phyloP scores from a whole-genome alignment of 768 basidiomycete genomes.

The Boletus subparvulus region DNA sequence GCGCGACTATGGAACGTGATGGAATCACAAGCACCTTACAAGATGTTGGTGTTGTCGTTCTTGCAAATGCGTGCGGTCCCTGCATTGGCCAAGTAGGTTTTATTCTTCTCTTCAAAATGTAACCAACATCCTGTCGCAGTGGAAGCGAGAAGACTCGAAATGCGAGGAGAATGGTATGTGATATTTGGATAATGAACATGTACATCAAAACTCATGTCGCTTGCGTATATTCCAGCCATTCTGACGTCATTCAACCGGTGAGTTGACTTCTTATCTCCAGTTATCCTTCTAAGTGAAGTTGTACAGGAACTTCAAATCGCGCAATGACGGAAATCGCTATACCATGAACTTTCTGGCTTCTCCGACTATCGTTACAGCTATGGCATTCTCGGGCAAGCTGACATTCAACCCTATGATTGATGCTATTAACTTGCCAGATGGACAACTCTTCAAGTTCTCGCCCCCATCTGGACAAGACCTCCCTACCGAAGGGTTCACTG shows the following conservation, averaged over 20 bases:
- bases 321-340: constrained; percentile 91
- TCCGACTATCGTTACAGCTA: constrained; percentile 94
- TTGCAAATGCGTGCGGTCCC: constrained; percentile 98
- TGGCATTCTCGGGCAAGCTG: constrained; percentile 92
- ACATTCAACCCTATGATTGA: constrained; percentile 94
- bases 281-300: background rate
- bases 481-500: constrained; percentile 77
- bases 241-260: constrained; percentile 95
- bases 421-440: constrained; percentile 61
- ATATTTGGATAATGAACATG: background rate
- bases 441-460: constrained; percentile 77
- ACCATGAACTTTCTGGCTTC: constrained; percentile 99
- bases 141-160: constrained; percentile 89
- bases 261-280: constrained; percentile 26
- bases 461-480: constrained; percentile 85
- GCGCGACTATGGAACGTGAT: constrained; percentile 97
- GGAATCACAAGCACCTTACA: constrained; percentile 77
- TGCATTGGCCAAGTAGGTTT: constrained; percentile 87
- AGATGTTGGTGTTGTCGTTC: constrained; percentile 88
- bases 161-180: constrained; percentile 85
- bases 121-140: constrained; percentile 43
- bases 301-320: constrained; percentile 77
- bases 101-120: background rate
- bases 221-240: constrained; percentile 57
- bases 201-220: constrained; percentile 3